Conservation (phyloP, 2,329 filamentous ascomycete genomes). For the Sclerotinia sclerotiorum region DNA sequence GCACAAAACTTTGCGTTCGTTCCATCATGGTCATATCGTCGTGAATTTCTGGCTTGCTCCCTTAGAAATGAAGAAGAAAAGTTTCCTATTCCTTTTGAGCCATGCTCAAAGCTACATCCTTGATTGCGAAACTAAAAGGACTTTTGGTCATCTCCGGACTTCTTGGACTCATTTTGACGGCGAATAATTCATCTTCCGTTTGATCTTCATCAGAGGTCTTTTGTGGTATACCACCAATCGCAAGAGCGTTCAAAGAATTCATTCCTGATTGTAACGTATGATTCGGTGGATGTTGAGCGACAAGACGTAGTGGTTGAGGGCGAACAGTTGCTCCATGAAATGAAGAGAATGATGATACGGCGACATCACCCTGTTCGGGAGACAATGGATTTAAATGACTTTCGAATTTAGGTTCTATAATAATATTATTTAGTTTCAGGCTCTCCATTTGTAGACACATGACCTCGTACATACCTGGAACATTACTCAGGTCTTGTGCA, state of each 20-base stretch:
- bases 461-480: conserved; percentile 48
- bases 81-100: conserved; percentile 16
- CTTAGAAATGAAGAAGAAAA: background rate
- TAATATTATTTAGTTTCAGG: conserved; percentile 32
- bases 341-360: conserved; percentile 60
- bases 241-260: conserved; percentile 42
- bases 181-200: conserved; percentile 80
- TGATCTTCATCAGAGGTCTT: conserved; percentile 45
- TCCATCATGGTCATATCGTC: conserved; percentile 14
- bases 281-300: conserved; percentile 36
- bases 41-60: background rate
- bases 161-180: conserved; percentile 79
- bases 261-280: conserved; percentile 31
- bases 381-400: conserved; percentile 48
- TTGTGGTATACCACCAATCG: conserved; percentile 40
- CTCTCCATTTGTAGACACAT: background rate
- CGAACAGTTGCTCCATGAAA: conserved; percentile 52
- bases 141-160: conserved; percentile 84
- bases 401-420: conserved; percentile 35
- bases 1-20: conserved; percentile 8
- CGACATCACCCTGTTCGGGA: conserved; percentile 62
- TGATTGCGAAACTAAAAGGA: conserved; percentile 62
- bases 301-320: conserved; percentile 42
- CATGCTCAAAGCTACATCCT: conserved; percentile 38
- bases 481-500: conserved; percentile 59